A percentile compares a stretch with the other conserved stretches of the same genome.
Conservation (phyloP, 352 stramenopile genomes). For the Globisporangium yorkense region DNA sequence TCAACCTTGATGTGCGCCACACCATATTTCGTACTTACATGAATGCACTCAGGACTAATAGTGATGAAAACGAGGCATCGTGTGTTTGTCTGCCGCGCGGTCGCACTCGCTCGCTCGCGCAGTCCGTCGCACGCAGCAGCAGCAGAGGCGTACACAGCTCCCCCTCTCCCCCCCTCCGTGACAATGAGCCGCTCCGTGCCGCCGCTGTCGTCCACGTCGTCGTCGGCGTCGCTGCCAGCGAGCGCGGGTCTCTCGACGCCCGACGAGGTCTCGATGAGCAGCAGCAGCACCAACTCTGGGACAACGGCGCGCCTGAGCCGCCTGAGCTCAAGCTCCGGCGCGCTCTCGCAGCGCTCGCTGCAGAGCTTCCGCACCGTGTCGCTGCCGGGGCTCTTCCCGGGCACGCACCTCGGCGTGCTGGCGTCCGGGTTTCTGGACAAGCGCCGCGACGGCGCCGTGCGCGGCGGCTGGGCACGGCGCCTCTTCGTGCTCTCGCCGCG, state of each 20-base stretch:
- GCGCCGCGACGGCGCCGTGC: slow-evolving; percentile 74
- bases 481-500: slow-evolving; percentile 80
- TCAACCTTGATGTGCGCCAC: background rate
- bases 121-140: background rate
- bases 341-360: slow-evolving; percentile 46
- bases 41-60: background rate
- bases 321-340: slow-evolving; percentile 46
- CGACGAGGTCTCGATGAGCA: slow-evolving; percentile 16
- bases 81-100: background rate
- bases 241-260: slow-evolving; percentile 12
- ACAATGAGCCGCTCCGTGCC: slow-evolving; percentile 8
- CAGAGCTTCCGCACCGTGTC: slow-evolving; percentile 70
- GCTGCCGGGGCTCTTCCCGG: slow-evolving; percentile 62
- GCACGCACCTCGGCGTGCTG: slow-evolving; percentile 70
- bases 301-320: slow-evolving; percentile 35
- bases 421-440: slow-evolving; percentile 76
- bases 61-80: background rate
- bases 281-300: slow-evolving; percentile 8
- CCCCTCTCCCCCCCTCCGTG: background rate
- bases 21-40: background rate
- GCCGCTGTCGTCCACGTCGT: slow-evolving; percentile 24
- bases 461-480: slow-evolving; percentile 71
- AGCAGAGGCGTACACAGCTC: background rate
- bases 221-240: slow-evolving; percentile 28
- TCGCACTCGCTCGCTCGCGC: background rate